phyloP scores from a whole-genome alignment of 305 asterid species.

The Fraxinus dipetala region DNA sequence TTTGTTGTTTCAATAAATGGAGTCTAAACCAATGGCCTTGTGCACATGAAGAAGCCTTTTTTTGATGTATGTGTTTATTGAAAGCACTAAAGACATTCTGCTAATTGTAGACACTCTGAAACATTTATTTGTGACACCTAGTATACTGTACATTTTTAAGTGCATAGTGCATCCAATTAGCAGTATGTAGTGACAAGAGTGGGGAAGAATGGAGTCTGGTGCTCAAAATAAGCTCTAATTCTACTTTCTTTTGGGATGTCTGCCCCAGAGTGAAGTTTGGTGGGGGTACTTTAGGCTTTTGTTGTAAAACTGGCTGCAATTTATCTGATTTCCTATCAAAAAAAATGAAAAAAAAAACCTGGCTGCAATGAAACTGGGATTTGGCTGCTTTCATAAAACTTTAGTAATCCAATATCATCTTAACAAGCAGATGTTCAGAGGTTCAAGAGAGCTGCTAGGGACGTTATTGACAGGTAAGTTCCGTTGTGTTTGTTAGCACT shows the following conservation, averaged over 20 bases:
- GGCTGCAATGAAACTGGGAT: background rate
- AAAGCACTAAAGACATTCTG: background rate
- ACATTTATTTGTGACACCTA: background rate
- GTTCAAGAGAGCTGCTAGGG: constrained; percentile 36
- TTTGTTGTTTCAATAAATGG: background rate
- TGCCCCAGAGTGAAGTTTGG: background rate
- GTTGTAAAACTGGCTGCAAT: background rate
- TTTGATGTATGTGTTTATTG: background rate
- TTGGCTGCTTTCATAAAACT: background rate
- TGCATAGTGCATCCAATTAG: background rate
- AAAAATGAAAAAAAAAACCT: too few species aligned
- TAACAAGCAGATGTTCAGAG: constrained; percentile 41
- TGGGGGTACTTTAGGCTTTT: background rate
- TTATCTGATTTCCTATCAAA: background rate
- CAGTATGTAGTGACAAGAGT: background rate
- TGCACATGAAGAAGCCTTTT: background rate
- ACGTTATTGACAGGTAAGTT: constrained; percentile 41
- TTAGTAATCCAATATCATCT: constrained; percentile 4
- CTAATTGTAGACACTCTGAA: background rate
- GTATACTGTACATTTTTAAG: background rate
- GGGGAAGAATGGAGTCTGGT: background rate
- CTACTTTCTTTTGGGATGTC: constrained; percentile 1
- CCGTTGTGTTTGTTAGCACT: background rate
- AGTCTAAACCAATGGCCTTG: background rate
- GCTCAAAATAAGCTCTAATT: background rate